Base-by-base conservation (phyloP, 306 rosid species). In the apple (Malus domestica) region DNA sequence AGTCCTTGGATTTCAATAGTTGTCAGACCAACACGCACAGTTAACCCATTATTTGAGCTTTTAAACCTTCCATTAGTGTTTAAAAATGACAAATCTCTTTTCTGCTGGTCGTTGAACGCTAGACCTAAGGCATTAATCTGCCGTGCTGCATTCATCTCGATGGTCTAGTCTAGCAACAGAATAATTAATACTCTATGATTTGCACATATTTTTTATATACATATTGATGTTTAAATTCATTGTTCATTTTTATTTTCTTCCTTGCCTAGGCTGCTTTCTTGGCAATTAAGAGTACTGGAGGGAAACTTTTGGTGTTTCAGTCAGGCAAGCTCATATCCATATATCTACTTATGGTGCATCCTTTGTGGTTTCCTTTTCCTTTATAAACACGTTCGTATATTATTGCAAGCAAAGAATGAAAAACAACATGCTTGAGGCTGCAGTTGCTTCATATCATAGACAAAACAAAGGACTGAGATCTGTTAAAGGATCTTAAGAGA, bases 221-320 rank as follows among this genome's bases (percentile, higher is more conserved):
- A 16, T 16, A 14, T 23, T 61, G 13, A 55, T 40, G n/a, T 46
- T 20, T 32, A 52, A 38, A 54, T 57, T 25, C 45, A 25, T 61
- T 63, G 15, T 32, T 68, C 6, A 16, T 74, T 25, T 15, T 20
- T 75, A 62, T 68, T 78, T 70, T 66, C 40, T 44, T 49, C 59
- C 73, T 49, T 57, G 14, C 67, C 72, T 78, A 95, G 99, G 99
- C 97, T 45, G 99, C 99, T 82, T 92, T 95, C 76, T 83, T 95
- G 84, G 97, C 99, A 68, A 95, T 90, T 90, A 95, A 92, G 90
- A 84, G 87, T 76, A 89, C 88, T 16, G 97, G 99, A 83, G 99
- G 99, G 71, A 95, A 95, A 77, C 85, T 95, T 54, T 42, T 95
- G 97, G 96, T 88, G 68, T 95, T 95, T 86, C 99, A 92, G 85